These are phyloP conservation scores for Globisporangium paroecandrum DNA, from an alignment of 352 stramenopile species.

Conservation along the genomic window DNA sequence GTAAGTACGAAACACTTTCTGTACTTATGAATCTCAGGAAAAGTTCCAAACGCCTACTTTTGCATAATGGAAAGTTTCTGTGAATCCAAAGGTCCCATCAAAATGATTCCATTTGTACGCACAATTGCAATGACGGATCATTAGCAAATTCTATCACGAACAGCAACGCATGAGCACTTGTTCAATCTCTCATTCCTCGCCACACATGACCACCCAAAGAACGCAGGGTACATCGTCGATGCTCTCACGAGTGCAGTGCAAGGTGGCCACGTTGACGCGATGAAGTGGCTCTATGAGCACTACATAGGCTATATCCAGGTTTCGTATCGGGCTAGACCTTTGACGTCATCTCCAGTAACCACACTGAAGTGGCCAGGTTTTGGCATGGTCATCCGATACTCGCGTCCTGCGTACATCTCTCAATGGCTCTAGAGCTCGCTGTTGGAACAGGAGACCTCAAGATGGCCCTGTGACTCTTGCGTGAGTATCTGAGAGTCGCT, in stretches of 20 bases:
- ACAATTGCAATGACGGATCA: too few species aligned
- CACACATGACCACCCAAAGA: not conserved
- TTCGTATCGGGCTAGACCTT: not conserved
- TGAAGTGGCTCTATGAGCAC: not conserved
- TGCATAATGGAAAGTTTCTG: too few species aligned
- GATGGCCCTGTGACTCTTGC: not conserved
- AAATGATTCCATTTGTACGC: too few species aligned
- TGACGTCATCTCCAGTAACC: not conserved
- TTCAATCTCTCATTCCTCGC: too few species aligned
- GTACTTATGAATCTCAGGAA: not conserved
- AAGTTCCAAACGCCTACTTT: too few species aligned
- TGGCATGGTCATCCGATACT: too few species aligned
- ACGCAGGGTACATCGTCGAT: not conserved
- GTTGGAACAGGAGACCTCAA: not conserved
- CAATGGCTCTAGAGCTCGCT: not conserved
- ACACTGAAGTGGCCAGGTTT: not conserved
- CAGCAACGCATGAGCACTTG: too few species aligned
- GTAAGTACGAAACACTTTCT: not conserved
- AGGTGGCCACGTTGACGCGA: not conserved
- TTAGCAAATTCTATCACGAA: too few species aligned
- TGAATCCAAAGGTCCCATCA: too few species aligned
- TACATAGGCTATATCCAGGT: not conserved
- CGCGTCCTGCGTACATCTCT: too few species aligned
- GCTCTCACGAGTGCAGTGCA: not conserved
- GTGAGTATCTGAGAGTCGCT: not conserved